phyloP scores from a whole-genome alignment of 257 asterid genomes.

The Solanum appendiculatum region DNA sequence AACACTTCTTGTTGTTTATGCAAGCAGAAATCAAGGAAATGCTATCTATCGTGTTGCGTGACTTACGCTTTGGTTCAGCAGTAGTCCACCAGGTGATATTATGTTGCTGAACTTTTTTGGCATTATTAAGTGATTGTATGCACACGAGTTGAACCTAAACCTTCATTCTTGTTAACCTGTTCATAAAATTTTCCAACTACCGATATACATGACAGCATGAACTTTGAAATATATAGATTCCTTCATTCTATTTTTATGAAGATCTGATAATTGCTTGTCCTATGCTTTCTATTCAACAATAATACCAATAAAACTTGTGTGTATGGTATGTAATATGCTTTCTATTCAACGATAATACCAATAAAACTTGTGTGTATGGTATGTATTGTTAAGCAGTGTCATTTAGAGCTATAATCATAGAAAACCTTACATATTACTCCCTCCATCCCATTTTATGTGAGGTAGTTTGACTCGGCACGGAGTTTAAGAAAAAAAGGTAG shows the following conservation, averaged over 20 bases:
- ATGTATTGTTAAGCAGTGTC: background rate
- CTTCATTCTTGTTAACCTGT: background rate
- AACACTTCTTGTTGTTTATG: background rate
- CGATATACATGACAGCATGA: background rate
- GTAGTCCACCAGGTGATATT: conserved; percentile 87
- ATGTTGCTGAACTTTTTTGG: background rate
- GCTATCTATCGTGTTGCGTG: conserved; percentile 73
- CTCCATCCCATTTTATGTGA: too few relatives aligned
- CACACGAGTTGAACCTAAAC: background rate
- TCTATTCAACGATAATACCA: background rate
- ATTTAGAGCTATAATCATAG: background rate
- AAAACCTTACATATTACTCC: background rate
- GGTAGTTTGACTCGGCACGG: too few relatives aligned
- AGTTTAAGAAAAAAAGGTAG: too few relatives aligned
- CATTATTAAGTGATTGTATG: background rate
- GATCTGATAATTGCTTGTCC: background rate
- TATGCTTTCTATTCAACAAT: background rate
- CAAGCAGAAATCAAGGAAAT: conserved; percentile 80
- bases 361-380: background rate
- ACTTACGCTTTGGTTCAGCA: conserved; percentile 68
- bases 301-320: background rate
- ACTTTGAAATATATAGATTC: background rate
- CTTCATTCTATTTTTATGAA: background rate
- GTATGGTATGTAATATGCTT: background rate
- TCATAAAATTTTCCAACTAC: background rate